phyloP scores from a whole-genome alignment of 2,329 filamentous ascomycete genomes.

The Diaporthe sp. region DNA sequence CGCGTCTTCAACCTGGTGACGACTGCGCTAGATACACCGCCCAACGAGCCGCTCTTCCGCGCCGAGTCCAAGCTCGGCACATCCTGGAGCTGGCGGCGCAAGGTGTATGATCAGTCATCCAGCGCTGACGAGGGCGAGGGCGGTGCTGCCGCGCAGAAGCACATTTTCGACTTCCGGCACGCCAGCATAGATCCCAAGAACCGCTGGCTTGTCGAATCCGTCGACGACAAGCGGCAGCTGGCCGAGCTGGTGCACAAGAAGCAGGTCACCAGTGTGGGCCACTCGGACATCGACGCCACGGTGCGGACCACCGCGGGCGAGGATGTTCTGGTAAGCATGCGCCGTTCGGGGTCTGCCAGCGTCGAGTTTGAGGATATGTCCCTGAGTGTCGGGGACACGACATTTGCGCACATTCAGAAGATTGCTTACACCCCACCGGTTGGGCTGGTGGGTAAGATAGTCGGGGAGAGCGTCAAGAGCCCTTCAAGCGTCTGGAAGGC shows the following conservation, averaged over 20 bases:
- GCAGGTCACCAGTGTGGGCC: constrained; percentile 26
- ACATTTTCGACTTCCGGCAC: constrained; percentile 38
- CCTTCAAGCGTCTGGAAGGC: neutral
- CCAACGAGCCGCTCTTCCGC: constrained; percentile 30
- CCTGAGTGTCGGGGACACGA: neutral
- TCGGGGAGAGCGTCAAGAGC: neutral
- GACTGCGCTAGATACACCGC: neutral
- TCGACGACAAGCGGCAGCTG: constrained; percentile 28
- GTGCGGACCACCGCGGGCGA: constrained; percentile 35
- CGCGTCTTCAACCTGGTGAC: neutral
- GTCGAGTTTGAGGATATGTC: neutral
- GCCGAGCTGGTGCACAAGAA: constrained; percentile 33
- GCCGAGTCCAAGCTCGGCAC: constrained; percentile 30
- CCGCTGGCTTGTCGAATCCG: constrained; percentile 35
- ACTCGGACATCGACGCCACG: constrained; percentile 33
- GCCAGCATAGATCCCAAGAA: constrained; percentile 36
- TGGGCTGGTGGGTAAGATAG: neutral
- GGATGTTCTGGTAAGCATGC: constrained; percentile 27
- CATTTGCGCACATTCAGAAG: neutral
- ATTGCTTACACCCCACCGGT: neutral
- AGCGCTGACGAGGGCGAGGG: neutral
- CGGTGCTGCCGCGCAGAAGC: neutral
- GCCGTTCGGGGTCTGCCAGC: neutral
- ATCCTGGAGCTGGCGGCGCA: constrained; percentile 38
- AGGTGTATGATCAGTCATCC: constrained; percentile 26